Conservation (phyloP, 768 basidiomycete genomes). For the Leccinum subgranulosum region DNA sequence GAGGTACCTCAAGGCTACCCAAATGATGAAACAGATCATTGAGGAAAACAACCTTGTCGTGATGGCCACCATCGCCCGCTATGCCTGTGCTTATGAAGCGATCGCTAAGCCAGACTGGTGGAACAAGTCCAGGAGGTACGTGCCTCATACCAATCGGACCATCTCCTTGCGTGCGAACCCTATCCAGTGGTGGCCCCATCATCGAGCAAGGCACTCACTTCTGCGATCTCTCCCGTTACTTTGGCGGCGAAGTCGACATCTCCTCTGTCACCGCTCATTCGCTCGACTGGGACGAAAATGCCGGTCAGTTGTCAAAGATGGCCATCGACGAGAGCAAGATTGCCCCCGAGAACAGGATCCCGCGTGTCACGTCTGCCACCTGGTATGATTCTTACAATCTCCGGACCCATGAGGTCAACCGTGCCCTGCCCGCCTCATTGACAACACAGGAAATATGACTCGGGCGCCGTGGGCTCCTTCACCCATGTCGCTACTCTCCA, state of each 20-base stretch:
- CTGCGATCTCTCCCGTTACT: slow-evolving; percentile 95
- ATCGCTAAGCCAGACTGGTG: slow-evolving; percentile 89
- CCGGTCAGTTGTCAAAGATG: slow-evolving; percentile 81
- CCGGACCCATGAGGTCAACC: slow-evolving; percentile 13
- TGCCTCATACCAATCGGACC: slow-evolving; percentile 18
- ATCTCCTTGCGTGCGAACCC: slow-evolving; percentile 3
- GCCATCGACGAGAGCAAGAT: slow-evolving; percentile 83
- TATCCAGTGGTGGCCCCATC: slow-evolving; percentile 66
- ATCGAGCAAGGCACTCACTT: slow-evolving; percentile 96
- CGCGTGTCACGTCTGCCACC: slow-evolving; percentile 87
- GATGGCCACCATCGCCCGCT: slow-evolving; percentile 94
- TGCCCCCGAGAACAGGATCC: slow-evolving; percentile 84
- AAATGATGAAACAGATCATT: slow-evolving; percentile 96
- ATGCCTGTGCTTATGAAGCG: slow-evolving; percentile 82
- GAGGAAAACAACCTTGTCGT: slow-evolving; percentile 91
- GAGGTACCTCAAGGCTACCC: slow-evolving; percentile 88
- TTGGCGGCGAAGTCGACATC: slow-evolving; percentile 93
- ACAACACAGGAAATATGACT: slow-evolving; percentile 82
- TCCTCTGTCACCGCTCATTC: slow-evolving; percentile 78
- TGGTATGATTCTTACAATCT: slow-evolving; percentile 53
- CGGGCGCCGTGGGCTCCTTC: slow-evolving; percentile 90
- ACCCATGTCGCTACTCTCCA: slow-evolving; percentile 90
- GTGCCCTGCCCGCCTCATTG: slow-evolving; percentile 15
- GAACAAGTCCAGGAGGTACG: slow-evolving; percentile 86
- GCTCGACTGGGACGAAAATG: slow-evolving; percentile 88